A percentile compares a stretch with the other conserved stretches of the same genome.
These are phyloP conservation scores for Waitea zeae DNA, from an alignment of 1,284 basidiomycete genomes.

Conservation along the genomic window DNA sequence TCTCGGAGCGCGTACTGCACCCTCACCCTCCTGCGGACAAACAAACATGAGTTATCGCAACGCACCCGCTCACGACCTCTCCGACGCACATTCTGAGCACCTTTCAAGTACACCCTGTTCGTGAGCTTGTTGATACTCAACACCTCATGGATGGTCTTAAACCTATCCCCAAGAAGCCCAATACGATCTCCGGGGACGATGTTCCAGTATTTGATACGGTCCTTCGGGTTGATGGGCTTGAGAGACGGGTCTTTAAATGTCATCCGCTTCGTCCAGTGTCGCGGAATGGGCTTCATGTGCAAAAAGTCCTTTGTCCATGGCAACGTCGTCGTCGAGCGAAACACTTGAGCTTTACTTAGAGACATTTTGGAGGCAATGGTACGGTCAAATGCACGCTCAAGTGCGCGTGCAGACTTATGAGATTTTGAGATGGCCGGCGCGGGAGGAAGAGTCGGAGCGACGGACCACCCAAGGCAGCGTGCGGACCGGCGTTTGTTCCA, in stretches of 20 bases:
- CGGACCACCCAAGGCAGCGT: no score
- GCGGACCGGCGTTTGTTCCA: no score
- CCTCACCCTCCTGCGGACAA: no score
- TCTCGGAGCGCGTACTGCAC: no score
- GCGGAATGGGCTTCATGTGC: constrained; percentile 42
- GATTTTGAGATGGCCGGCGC: no score
- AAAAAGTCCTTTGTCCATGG: constrained; percentile 49
- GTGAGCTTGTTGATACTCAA: constrained; percentile 51
- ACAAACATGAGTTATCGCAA: background rate
- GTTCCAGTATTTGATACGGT: constrained; percentile 74
- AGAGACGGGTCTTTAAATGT: constrained; percentile 15
- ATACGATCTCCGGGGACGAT: constrained; percentile 71
- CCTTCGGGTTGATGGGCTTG: constrained; percentile 39
- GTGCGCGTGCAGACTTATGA: no score
- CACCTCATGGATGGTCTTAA: constrained; percentile 45
- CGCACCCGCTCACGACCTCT: background rate
- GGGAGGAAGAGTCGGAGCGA: no score
- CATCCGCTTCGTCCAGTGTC: constrained; percentile 15
- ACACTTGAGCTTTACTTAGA: no score
- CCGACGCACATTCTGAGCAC: constrained; percentile 26
- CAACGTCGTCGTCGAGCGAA: no score
- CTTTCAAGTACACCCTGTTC: constrained; percentile 55
- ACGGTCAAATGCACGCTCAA: no score
- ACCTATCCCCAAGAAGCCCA: constrained; percentile 45
- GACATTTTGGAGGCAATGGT: no score